phyloP scores from a whole-genome alignment of 805 yeast genomes.

The Candida sithepensis region DNA sequence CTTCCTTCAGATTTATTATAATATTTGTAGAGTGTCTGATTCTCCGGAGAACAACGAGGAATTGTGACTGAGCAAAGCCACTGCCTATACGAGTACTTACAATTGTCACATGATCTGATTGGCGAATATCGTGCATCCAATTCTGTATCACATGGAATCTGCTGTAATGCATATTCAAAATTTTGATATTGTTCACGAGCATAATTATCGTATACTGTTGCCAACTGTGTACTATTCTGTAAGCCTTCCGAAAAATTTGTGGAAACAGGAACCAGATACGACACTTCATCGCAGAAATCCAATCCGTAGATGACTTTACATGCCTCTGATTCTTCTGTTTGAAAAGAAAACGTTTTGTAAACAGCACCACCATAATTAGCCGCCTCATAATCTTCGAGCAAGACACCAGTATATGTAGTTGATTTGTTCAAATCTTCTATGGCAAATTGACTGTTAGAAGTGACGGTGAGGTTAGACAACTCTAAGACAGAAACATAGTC shows the following conservation, averaged over 20 bases:
- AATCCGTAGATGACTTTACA: conserved; percentile 75
- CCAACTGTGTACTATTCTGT: conserved; percentile 34
- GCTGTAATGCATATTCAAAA: conserved; percentile 73
- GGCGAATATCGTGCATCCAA: conserved; percentile 71
- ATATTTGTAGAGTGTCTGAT: conserved; percentile 39
- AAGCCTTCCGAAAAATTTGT: conserved; percentile 22
- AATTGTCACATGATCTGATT: conserved; percentile 66
- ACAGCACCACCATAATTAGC: conserved; percentile 57
- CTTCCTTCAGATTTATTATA: conserved; percentile 55
- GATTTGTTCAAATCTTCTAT: conserved; percentile 58
- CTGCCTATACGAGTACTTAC: conserved; percentile 64
- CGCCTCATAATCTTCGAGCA: conserved; percentile 46
- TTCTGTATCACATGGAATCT: conserved; percentile 69
- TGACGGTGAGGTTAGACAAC: conserved; percentile 21
- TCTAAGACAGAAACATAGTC: conserved; percentile 2
- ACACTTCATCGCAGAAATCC: conserved; percentile 75
- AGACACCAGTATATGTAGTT: conserved; percentile 60
- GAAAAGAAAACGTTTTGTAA: conserved; percentile 53
- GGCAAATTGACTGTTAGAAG: conserved; percentile 46
- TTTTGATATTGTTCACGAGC: conserved; percentile 56
- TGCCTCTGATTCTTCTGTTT: conserved; percentile 47
- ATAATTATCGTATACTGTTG: conserved; percentile 55
- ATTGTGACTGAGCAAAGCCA: conserved; percentile 91
- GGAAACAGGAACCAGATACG: conserved; percentile 77
- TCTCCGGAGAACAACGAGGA: conserved; percentile 72